These are phyloP conservation scores for Umbelopsis isabellina DNA, from an alignment of 192 early-diverging fungal genomes.

Conservation along the genomic window DNA sequence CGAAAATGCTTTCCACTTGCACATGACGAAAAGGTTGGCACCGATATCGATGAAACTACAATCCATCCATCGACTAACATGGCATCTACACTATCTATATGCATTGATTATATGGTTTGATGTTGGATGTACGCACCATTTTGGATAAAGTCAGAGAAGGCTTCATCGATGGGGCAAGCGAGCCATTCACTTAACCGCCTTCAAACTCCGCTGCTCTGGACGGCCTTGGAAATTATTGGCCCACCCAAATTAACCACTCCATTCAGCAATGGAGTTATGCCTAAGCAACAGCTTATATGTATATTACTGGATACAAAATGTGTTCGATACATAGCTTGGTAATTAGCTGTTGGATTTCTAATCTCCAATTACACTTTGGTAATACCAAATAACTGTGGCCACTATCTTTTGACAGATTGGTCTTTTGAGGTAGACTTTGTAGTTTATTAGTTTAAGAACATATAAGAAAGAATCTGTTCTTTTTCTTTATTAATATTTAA, in stretches of 20 bases:
- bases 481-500: neutral
- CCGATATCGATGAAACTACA: neutral
- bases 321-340: no score
- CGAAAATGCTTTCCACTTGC: neutral
- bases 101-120: neutral
- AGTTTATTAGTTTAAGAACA: neutral
- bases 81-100: neutral
- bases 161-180: neutral
- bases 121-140: conserved; percentile 20
- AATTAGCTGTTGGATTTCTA: no score
- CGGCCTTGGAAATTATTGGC: neutral
- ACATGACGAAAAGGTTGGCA: no score
- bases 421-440: neutral
- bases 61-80: conserved; percentile 13
- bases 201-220: neutral
- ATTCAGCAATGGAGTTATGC: no score
- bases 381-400: no score
- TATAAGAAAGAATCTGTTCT: neutral
- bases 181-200: neutral
- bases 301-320: no score
- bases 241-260: neutral
- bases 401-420: no score
- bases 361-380: no score
- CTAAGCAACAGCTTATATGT: no score
- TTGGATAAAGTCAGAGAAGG: conserved; percentile 22